Conservation (phyloP, 2,329 filamentous ascomycete genomes). For the Penicillium rolfsii region DNA sequence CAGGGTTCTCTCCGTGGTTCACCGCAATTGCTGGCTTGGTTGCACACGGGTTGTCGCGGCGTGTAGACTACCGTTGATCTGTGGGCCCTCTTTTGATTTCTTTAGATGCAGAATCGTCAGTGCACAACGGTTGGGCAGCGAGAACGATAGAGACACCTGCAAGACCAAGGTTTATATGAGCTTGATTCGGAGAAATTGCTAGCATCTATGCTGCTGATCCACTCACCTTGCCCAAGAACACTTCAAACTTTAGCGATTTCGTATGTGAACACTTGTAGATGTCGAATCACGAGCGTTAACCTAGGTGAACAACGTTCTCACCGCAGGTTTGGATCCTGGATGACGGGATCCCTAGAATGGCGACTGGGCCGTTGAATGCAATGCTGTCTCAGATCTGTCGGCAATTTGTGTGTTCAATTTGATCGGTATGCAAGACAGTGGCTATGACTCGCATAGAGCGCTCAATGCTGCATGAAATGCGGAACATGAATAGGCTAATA, state of each 20-base stretch:
- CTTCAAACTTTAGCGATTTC: not conserved
- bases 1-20: constrained; percentile 17
- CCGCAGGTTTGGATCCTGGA: constrained; percentile 6
- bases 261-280: constrained; percentile 7
- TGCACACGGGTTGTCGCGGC: constrained; percentile 32
- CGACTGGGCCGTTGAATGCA: constrained; percentile 23
- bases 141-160: constrained; percentile 32
- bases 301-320: constrained; percentile 3
- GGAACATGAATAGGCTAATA: too few species aligned
- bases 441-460: not conserved
- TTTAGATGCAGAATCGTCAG: constrained; percentile 27
- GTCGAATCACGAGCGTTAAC: not conserved
- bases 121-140: constrained; percentile 22
- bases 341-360: not conserved
- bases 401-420: constrained; percentile 8
- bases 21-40: constrained; percentile 33
- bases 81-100: constrained; percentile 16
- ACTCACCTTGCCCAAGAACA: not conserved
- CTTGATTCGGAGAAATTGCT: constrained; percentile 26
- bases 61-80: constrained; percentile 27
- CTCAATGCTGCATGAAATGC: not conserved
- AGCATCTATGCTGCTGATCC: not conserved
- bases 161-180: constrained; percentile 24
- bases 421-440: not conserved
- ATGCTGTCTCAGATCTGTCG: constrained; percentile 29